A percentile compares a stretch with the other conserved stretches of the same genome.
These are phyloP conservation scores for Triticum urartu DNA, from an alignment of 176 grass and related monocot species.

Conservation along the genomic window DNA sequence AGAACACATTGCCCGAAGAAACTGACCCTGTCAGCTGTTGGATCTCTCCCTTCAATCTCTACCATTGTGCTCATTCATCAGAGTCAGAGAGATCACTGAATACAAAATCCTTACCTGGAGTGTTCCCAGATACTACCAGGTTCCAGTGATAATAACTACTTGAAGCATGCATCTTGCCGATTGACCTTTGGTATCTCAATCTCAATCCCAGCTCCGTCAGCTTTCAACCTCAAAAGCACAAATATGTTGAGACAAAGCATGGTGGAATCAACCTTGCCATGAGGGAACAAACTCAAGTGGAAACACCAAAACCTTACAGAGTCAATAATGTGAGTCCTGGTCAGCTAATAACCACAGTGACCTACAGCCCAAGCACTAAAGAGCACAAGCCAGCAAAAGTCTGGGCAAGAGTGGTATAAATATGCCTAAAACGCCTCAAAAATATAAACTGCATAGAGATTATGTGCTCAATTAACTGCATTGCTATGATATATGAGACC, in stretches of 20 bases:
- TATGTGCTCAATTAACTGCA: background rate
- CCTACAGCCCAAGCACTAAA: background rate
- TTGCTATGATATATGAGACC: background rate
- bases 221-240: slow-evolving; percentile 43
- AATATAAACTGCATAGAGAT: background rate
- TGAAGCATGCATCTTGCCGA: slow-evolving; percentile 68
- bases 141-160: slow-evolving; percentile 65
- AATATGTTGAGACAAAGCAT: background rate
- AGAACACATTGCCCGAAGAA: background rate
- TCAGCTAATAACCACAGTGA: background rate
- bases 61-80: background rate
- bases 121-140: slow-evolving; percentile 68
- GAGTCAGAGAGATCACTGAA: background rate
- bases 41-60: background rate
- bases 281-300: background rate
- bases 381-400: background rate
- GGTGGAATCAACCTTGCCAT: background rate
- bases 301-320: background rate
- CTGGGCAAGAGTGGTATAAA: background rate
- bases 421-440: background rate
- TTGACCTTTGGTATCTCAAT: slow-evolving; percentile 76
- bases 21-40: background rate
- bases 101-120: slow-evolving; percentile 47
- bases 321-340: background rate
- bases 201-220: slow-evolving; percentile 50